Evolutionary conservation across 176 grass and related monocot genomes (phyloP).

Genomic region (Thalia dealbata): DNA sequence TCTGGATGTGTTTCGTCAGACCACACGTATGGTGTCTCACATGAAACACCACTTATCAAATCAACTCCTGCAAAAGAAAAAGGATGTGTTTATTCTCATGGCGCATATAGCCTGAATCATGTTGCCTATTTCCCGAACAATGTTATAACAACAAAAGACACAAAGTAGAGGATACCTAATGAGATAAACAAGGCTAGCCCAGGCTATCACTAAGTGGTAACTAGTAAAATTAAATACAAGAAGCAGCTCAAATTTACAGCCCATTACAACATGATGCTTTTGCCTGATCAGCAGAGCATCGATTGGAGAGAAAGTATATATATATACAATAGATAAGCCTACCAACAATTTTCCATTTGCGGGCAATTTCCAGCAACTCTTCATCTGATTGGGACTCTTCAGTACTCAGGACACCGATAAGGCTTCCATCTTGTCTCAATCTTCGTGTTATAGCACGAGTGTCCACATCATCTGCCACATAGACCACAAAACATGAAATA

Average conservation of each 20-base stretch:
- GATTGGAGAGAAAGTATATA: background rate
- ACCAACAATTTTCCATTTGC: constrained; percentile 95
- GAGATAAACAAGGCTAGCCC: too few relatives aligned
- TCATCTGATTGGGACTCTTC: constrained; percentile 57
- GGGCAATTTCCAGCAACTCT: constrained; percentile 63
- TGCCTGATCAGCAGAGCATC: background rate
- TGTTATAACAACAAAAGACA: too few relatives aligned
- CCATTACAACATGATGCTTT: background rate
- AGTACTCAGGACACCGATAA: constrained; percentile 90
- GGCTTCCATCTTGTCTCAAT: constrained; percentile 92
- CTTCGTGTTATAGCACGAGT: constrained; percentile 85
- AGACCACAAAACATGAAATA: background rate
- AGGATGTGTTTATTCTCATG: constrained; percentile 7
- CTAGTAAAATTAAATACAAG: background rate
- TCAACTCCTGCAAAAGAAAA: constrained; percentile 58
- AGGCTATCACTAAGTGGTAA: too few relatives aligned
- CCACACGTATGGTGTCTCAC: constrained; percentile 85
- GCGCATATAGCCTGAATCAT: too few relatives aligned
- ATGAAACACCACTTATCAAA: constrained; percentile 84
- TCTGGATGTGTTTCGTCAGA: constrained; percentile 48
- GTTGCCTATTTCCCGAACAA: too few relatives aligned
- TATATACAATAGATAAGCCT: constrained; percentile 3
- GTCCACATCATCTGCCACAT: constrained; percentile 67
- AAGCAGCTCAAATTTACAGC: background rate
- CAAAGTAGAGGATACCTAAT: too few relatives aligned